Conservation (phyloP, 2,329 filamentous ascomycete species). For the Tolypocladium tropicale region DNA sequence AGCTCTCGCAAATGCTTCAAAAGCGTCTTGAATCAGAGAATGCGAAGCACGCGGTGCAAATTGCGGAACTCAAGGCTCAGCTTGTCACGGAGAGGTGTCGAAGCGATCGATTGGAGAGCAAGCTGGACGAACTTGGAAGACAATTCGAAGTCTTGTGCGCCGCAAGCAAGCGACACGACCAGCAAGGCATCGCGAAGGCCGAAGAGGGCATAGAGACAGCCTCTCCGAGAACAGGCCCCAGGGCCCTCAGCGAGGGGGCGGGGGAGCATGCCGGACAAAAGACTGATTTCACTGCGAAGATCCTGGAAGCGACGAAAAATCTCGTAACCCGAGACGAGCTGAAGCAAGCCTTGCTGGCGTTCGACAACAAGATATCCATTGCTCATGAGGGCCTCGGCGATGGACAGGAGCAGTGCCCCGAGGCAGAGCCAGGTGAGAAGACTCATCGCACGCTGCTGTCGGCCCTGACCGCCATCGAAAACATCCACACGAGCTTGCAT, state of each 20-base stretch:
- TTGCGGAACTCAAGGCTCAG: constrained; percentile 2
- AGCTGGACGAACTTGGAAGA: constrained; percentile 11
- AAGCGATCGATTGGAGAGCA: constrained; percentile 12
- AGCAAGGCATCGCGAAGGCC: neutral
- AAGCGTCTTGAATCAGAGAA: constrained; percentile 1
- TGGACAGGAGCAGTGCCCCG: neutral
- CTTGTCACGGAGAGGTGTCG: constrained; percentile 1
- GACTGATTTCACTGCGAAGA: neutral
- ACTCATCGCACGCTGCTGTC: neutral
- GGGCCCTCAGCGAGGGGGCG: neutral
- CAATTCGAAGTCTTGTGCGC: neutral
- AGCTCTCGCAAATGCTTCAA: neutral
- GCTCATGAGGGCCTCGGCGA: neutral
- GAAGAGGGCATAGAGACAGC: neutral
- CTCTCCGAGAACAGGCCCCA: neutral
- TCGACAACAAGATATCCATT: constrained; percentile 2
- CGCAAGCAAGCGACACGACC: neutral
- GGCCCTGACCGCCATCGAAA: neutral
- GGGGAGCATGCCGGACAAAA: neutral
- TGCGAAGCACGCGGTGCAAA: constrained; percentile 1
- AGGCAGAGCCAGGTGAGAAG: neutral
- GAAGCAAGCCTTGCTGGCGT: neutral
- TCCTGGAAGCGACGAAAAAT: neutral
- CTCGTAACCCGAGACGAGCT: constrained; percentile 1
- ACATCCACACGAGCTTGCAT: neutral